Conservation (phyloP, 768 basidiomycete genomes). For the Hebeloma cylindrosporum region DNA sequence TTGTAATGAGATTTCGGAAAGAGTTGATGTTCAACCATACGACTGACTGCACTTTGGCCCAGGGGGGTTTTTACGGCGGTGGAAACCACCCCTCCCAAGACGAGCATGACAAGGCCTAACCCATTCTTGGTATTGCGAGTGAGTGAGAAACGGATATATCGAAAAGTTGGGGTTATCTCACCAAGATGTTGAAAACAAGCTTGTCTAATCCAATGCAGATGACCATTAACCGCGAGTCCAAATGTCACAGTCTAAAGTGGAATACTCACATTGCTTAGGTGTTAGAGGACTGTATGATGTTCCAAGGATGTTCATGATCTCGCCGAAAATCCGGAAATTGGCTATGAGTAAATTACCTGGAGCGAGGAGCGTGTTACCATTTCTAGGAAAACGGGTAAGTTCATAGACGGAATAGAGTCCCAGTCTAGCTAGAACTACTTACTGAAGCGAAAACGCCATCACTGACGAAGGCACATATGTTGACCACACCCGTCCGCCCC, state of each 20-base stretch:
- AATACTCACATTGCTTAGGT: slow-evolving; percentile 38
- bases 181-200: neutral
- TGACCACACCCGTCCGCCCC: slow-evolving; percentile 57
- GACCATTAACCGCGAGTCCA: too few relatives aligned
- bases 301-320: slow-evolving; percentile 45
- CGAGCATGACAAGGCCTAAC: too few relatives aligned
- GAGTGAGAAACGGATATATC: too few relatives aligned
- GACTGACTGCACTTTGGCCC: too few relatives aligned
- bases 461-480: slow-evolving; percentile 25
- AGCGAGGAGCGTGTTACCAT: slow-evolving; percentile 46
- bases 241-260: neutral
- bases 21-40: too few relatives aligned
- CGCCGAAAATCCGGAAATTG: slow-evolving; percentile 54
- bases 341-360: slow-evolving; percentile 60
- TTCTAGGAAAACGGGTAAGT: slow-evolving; percentile 24
- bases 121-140: too few relatives aligned
- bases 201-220: too few relatives aligned
- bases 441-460: slow-evolving; percentile 43
- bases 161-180: neutral
- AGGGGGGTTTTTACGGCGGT: too few relatives aligned
- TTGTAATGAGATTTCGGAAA: neutral
- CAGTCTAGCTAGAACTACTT: slow-evolving; percentile 16
- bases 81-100: too few relatives aligned
- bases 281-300: slow-evolving; percentile 48
- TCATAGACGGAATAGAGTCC: neutral